Percentiles rank a stretch among this genome's conserved stretches.
Evolutionary conservation across 2,329 filamentous ascomycete species (phyloP).

Genomic region (Aspergillus intermedius): DNA sequence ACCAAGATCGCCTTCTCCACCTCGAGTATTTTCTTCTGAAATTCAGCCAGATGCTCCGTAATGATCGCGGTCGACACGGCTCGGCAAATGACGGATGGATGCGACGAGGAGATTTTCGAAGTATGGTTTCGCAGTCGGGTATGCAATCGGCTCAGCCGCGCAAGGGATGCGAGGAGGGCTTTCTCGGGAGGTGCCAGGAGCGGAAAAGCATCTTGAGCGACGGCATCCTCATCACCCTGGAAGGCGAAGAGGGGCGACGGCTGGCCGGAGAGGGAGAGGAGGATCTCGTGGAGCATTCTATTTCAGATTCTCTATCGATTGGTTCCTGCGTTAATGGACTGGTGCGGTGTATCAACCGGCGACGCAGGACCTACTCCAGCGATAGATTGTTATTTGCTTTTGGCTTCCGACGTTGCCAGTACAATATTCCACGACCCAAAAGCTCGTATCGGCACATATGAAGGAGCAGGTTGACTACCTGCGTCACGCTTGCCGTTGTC

Average conservation of each 20-base stretch:
- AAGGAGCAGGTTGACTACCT: constrained; percentile 5
- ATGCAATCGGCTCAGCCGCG: constrained; percentile 72
- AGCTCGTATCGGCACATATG: constrained; percentile 45
- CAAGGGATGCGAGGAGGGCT: constrained; percentile 70
- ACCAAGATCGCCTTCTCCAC: constrained; percentile 74
- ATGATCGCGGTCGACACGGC: constrained; percentile 75
- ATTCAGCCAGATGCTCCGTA: constrained; percentile 67
- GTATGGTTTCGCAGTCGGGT: constrained; percentile 63
- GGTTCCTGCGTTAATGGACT: neutral
- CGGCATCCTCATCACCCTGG: constrained; percentile 42
- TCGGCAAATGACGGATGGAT: constrained; percentile 76
- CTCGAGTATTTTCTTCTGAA: constrained; percentile 76
- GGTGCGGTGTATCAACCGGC: neutral
- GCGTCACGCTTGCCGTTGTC: constrained; percentile 1
- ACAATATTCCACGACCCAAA: constrained; percentile 37
- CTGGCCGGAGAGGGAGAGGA: constrained; percentile 91
- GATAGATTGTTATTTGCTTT: constrained; percentile 17
- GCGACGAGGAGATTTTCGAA: constrained; percentile 59
- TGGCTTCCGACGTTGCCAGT: constrained; percentile 31
- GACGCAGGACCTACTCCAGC: constrained; percentile 17
- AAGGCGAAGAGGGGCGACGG: constrained; percentile 75
- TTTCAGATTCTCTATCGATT: constrained; percentile 13
- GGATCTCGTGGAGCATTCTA: constrained; percentile 94
- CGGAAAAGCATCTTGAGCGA: constrained; percentile 45
- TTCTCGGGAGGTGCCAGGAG: constrained; percentile 70